Percentiles rank a stretch among this genome's conserved stretches.
phyloP scores from a whole-genome alignment of 208 protist species.

The Leishmania martiniquensis region DNA sequence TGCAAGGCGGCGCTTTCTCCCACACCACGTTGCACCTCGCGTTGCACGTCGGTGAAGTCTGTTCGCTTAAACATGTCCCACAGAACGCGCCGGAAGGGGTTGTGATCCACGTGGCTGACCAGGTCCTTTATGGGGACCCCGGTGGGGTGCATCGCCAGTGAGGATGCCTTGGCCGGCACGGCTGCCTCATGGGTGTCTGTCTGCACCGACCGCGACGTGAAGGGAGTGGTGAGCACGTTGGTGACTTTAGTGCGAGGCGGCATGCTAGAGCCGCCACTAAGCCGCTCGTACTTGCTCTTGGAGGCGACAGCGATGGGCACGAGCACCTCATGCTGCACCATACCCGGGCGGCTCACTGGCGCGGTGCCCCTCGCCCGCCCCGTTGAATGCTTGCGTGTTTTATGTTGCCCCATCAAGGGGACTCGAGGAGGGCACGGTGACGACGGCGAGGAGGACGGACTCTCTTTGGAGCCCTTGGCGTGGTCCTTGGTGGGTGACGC shows the following conservation, averaged over 20 bases:
- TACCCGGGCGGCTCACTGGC: background rate
- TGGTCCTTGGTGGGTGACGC: background rate
- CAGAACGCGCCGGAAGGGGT: constrained; percentile 25
- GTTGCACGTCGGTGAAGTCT: constrained; percentile 19
- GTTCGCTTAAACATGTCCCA: constrained; percentile 14
- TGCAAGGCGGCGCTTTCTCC: constrained; percentile 14
- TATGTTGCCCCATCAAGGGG: background rate
- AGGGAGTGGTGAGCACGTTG: too few species aligned
- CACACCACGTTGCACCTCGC: constrained; percentile 9
- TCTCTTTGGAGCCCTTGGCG: background rate
- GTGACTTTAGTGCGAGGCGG: background rate
- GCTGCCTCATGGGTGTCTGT: background rate
- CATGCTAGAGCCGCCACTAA: background rate
- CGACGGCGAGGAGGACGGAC: background rate
- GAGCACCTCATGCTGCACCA: constrained; percentile 1
- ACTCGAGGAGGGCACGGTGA: background rate
- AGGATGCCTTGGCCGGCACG: background rate
- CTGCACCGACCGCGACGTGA: background rate
- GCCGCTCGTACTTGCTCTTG: background rate
- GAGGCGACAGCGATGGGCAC: background rate
- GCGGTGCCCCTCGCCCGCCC: background rate
- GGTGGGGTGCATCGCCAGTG: background rate
- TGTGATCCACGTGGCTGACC: constrained; percentile 24
- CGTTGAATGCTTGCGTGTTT: background rate
- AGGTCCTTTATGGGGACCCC: constrained; percentile 12